These are phyloP conservation scores for Botrytis fragariae DNA, from an alignment of 2,329 filamentous ascomycete genomes.

Conservation along the genomic window DNA sequence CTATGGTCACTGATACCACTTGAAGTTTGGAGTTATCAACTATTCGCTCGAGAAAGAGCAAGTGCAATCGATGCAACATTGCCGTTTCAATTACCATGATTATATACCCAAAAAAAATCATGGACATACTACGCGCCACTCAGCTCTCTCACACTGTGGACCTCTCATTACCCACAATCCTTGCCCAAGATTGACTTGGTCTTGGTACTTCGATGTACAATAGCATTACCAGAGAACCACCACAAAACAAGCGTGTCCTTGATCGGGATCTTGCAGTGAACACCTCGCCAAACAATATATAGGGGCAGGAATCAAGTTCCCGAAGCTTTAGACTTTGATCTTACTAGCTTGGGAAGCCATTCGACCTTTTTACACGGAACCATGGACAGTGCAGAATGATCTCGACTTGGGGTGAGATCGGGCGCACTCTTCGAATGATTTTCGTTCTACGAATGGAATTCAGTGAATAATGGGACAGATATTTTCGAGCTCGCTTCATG, in stretches of 20 bases:
- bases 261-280: background rate
- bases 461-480: background rate
- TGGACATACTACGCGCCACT: background rate
- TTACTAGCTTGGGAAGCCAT: background rate
- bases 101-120: background rate
- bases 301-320: too few species aligned
- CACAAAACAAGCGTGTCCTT: background rate
- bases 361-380: background rate
- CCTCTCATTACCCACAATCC: too few species aligned
- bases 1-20: conserved; percentile 15
- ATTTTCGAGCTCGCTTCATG: background rate
- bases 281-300: background rate
- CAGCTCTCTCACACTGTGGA: background rate
- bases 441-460: background rate
- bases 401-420: background rate
- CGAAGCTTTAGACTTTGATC: background rate
- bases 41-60: too few species aligned
- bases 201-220: background rate
- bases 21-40: background rate
- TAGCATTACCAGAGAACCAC: background rate
- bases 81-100: background rate
- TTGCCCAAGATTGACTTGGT: too few species aligned
- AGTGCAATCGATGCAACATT: background rate
- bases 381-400: background rate
- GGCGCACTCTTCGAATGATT: background rate